Conservation (phyloP, 371 early-diverging fungal genomes). For the Lichtheimia ornata region DNA sequence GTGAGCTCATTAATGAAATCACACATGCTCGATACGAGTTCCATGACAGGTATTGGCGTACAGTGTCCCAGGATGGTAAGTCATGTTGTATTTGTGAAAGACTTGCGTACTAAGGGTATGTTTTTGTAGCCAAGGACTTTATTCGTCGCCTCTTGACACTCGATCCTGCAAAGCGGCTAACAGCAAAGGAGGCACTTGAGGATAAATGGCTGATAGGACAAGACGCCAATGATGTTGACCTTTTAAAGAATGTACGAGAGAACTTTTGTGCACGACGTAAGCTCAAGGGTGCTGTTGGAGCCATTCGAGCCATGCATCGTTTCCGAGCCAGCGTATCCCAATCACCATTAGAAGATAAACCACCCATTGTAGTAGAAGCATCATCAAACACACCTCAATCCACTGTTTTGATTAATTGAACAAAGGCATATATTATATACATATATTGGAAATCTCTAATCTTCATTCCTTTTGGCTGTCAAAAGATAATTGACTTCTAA, state of each 20-base stretch:
- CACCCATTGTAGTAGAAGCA: background rate
- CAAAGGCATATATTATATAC: too few species aligned
- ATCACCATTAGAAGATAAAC: too few species aligned
- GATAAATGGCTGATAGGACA: conserved; percentile 83
- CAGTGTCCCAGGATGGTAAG: conserved; percentile 70
- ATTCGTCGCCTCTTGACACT: conserved; percentile 78
- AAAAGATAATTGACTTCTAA: conserved; percentile 53
- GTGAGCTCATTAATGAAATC: conserved; percentile 64
- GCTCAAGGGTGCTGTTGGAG: conserved; percentile 41
- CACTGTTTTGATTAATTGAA: background rate
- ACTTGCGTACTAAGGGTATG: background rate
- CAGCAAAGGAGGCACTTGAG: conserved; percentile 78
- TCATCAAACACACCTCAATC: background rate
- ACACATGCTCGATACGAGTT: conserved; percentile 70
- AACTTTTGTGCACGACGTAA: conserved; percentile 61
- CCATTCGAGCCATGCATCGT: conserved; percentile 41
- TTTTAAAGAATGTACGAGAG: conserved; percentile 70
- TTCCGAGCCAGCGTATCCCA: conserved; percentile 18
- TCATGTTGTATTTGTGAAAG: background rate
- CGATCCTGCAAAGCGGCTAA: conserved; percentile 74
- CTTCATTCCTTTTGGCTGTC: conserved; percentile 33
- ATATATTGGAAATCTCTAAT: background rate
- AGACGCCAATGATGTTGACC: conserved; percentile 62
- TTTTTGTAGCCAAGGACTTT: conserved; percentile 81
- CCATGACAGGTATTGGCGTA: conserved; percentile 80